These are phyloP conservation scores for Pseudotulostoma volvatum DNA, from an alignment of 495 filamentous ascomycete genomes.

Conservation along the genomic window DNA sequence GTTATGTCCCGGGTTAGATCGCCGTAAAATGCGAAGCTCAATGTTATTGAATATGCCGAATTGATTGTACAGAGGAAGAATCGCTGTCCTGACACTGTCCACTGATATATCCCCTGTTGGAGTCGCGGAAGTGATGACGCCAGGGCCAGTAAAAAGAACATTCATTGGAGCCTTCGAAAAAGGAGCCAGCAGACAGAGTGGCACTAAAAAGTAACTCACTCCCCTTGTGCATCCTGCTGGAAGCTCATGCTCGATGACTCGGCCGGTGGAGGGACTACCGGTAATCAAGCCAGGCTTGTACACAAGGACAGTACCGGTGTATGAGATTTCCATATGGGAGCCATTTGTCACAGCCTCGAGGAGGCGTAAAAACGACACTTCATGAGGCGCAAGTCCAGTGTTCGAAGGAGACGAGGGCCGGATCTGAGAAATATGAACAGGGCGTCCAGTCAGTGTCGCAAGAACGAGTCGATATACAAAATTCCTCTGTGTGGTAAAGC, in stretches of 20 bases:
- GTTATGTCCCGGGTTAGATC: slow-evolving; percentile 56
- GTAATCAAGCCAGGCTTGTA: slow-evolving; percentile 88
- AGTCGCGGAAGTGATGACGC: slow-evolving; percentile 84
- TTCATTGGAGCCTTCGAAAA: slow-evolving; percentile 83
- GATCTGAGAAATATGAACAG: slow-evolving; percentile 86
- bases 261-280: slow-evolving; percentile 48
- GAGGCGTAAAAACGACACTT: slow-evolving; percentile 89
- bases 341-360: slow-evolving; percentile 94
- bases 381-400: slow-evolving; percentile 78
- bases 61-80: slow-evolving; percentile 73
- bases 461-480: slow-evolving; percentile 77
- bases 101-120: slow-evolving; percentile 67
- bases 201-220: slow-evolving; percentile 82
- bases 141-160: slow-evolving; percentile 73
- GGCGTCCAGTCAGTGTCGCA: slow-evolving; percentile 74
- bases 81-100: slow-evolving; percentile 84
- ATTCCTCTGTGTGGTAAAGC: slow-evolving; percentile 67
- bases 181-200: slow-evolving; percentile 77
- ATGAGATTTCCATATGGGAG: slow-evolving; percentile 80
- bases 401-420: slow-evolving; percentile 65
- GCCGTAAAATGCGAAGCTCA: slow-evolving; percentile 65
- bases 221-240: slow-evolving; percentile 59
- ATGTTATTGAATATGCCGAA: slow-evolving; percentile 82
- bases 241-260: slow-evolving; percentile 62
- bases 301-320: slow-evolving; percentile 80